Evolutionary conservation across 1,284 basidiomycete species (phyloP), one percentile per base, ranked within the genome.

Genomic region (Kwoniella shivajii): DNA sequence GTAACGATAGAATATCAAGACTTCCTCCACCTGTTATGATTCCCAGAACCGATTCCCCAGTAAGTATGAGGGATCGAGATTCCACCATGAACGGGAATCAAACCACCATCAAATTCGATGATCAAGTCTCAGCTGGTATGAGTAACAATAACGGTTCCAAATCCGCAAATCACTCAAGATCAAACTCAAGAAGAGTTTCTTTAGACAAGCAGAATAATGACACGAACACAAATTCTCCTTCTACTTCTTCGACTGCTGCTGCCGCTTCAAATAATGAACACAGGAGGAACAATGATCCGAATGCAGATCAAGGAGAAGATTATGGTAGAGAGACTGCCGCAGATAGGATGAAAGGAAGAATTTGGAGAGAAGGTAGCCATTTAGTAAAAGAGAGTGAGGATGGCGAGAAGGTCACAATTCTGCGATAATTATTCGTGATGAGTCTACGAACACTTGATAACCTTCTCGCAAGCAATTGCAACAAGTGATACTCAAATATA

Each of bases 301-400:
- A 44, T n/a, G 30, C 16, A 9, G n/a, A n/a, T 30, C 26, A 39
- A 31, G 18, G 29, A 26, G 42, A 54, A 22, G 4, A 30, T 18
- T 36, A 31, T 18, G 13, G 20, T 20, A 4, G 14, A 18, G 18
- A 39, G n/a, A 33, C 16, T 38, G 37, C 26, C 10, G 6, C 46
- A n/a, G n/a, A n/a, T n/a, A n/a, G n/a, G n/a, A n/a, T n/a, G n/a
- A n/a, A n/a, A 34, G 26, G 36, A 20, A 51, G 30, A 20, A 52
- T 50, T 2, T 57, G 55, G 55, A 36, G 13, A 3, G 55, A 57
- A 27, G 55, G 55, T 18, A 16, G 39, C 6, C 36, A 57, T 42
- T 37, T 47, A 7, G 55, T 57, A 7, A 31, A 43, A 20, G 55
- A 57, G 50, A 57, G 49, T 41, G 22, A 34, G 16, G 50, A 57